Percentiles rank a stretch among this genome's conserved stretches.
These are phyloP conservation scores for Talaromyces atroroseus DNA, from an alignment of 2,329 filamentous ascomycete species.

Conservation along the genomic window DNA sequence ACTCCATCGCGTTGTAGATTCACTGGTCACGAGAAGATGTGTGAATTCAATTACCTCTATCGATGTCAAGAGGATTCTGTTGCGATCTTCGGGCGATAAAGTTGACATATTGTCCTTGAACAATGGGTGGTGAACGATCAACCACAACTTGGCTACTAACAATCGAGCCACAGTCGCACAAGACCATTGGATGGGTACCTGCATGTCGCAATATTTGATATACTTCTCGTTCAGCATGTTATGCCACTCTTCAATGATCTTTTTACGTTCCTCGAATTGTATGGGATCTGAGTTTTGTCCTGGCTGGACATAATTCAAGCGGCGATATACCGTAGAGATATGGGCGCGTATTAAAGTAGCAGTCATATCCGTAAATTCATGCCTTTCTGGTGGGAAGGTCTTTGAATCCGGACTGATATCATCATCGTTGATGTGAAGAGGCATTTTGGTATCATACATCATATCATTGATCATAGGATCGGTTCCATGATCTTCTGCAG, in stretches of 20 bases:
- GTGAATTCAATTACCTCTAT: constrained; percentile 71
- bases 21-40: constrained; percentile 59
- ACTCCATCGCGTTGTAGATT: constrained; percentile 56
- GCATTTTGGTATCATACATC: constrained; percentile 44
- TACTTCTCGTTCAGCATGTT: constrained; percentile 53
- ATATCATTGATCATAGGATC: constrained; percentile 41
- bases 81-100: constrained; percentile 57
- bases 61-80: constrained; percentile 65
- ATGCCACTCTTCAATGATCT: constrained; percentile 49
- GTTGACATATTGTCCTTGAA: constrained; percentile 53
- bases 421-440: constrained; percentile 49
- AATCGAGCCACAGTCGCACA: constrained; percentile 63
- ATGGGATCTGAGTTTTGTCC: constrained; percentile 17
- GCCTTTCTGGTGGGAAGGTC: constrained; percentile 44
- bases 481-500: constrained; percentile 47
- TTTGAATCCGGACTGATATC: constrained; percentile 46
- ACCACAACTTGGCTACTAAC: constrained; percentile 71
- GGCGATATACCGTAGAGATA: constrained; percentile 41
- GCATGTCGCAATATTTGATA: constrained; percentile 48
- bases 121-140: constrained; percentile 70
- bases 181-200: constrained; percentile 59
- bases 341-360: constrained; percentile 50
- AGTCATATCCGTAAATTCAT: constrained; percentile 51
- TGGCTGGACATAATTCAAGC: constrained; percentile 33
- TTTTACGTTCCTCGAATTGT: constrained; percentile 34